Evolutionary conservation across 2,329 filamentous ascomycete species (phyloP).

Genomic region (Magnaporthales sp.): DNA sequence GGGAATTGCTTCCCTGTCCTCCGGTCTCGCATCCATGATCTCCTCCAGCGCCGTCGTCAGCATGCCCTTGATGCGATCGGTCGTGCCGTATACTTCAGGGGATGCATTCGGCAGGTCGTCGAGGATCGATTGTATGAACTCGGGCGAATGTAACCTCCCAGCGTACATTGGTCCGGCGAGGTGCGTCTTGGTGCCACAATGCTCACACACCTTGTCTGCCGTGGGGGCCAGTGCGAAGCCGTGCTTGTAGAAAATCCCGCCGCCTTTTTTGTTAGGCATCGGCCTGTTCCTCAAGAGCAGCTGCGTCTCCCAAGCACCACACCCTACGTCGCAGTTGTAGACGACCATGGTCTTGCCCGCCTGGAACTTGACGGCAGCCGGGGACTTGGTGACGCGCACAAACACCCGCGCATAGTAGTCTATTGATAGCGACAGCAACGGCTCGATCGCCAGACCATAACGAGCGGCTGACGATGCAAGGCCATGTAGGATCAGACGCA

Average conservation of each 20-base stretch:
- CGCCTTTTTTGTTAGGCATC: slow-evolving; percentile 64
- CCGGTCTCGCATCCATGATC: slow-evolving; percentile 24
- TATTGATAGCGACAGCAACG: slow-evolving; percentile 84
- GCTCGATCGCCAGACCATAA: slow-evolving; percentile 84
- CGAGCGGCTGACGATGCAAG: slow-evolving; percentile 72
- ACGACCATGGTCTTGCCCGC: slow-evolving; percentile 88
- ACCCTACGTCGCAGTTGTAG: slow-evolving; percentile 85
- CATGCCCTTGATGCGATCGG: slow-evolving; percentile 81
- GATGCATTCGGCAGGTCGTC: slow-evolving; percentile 60
- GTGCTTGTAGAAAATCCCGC: slow-evolving; percentile 68
- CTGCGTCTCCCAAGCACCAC: slow-evolving; percentile 85
- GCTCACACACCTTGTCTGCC: slow-evolving; percentile 58
- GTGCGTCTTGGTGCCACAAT: slow-evolving; percentile 83
- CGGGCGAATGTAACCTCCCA: slow-evolving; percentile 75
- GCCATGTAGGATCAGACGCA: slow-evolving; percentile 77
- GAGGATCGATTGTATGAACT: slow-evolving; percentile 74
- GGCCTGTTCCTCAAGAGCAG: slow-evolving; percentile 62
- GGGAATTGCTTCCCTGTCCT: slow-evolving; percentile 16
- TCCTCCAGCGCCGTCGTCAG: slow-evolving; percentile 83
- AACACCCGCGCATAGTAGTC: slow-evolving; percentile 94
- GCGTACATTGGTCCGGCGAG: slow-evolving; percentile 92
- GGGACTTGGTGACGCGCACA: slow-evolving; percentile 70
- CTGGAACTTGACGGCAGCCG: slow-evolving; percentile 80
- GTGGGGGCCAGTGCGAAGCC: slow-evolving; percentile 63
- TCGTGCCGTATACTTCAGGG: slow-evolving; percentile 66